Base-by-base conservation (phyloP, 768 basidiomycete genomes). In the Naganishia onofrii region DNA sequence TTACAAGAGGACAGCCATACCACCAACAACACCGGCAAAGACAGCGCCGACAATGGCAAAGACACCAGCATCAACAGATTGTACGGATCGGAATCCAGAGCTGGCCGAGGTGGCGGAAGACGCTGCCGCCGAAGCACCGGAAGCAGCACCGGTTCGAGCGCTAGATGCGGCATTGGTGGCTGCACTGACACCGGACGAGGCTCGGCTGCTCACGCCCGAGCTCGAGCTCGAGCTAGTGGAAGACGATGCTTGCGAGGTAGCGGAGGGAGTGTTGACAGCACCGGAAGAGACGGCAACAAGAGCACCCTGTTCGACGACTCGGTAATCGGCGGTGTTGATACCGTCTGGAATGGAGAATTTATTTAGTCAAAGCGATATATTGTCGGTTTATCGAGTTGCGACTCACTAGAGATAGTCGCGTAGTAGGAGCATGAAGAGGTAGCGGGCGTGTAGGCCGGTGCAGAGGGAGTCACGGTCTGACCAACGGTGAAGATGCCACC, bases 221-320 rank as follows among this genome's bases (percentile, higher is more conserved):
- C 44, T 54, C 28, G 77, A 72, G 34, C 69, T 67, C 21, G 74
- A 66, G 32, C 69, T 63, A 21, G 77, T 70, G 32, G 70, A 58
- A n/a, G 74, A 63, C 36, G 74, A 64, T 48, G 72, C 72, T 55
- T 56, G 65, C 32, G 77, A 71, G 48, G 76, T 84, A 72, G 48
- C 5, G 1, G 87, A 86, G 9, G 84, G 82, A 60, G 89, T 84
- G 8, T 85, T 85, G 53, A 82, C 80, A 17, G 84, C 68, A 1
- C 83, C 71, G 17, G 82, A 83, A 82, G 90, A 92, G 10, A 82
- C 80, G 19, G 86, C 88, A 8, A 86, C 86, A 8, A 85, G 70
- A 0, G 87, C 87, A 48, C 78, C 72, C 26, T 80, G 76, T 8
- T 74, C 71, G 32, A 78, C 75, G 34, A 76, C 78, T 53, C 77